Evolutionary conservation across 768 basidiomycete genomes (phyloP), one percentile per base, ranked within the genome.

Genomic region (Mrakia blollopis): DNA sequence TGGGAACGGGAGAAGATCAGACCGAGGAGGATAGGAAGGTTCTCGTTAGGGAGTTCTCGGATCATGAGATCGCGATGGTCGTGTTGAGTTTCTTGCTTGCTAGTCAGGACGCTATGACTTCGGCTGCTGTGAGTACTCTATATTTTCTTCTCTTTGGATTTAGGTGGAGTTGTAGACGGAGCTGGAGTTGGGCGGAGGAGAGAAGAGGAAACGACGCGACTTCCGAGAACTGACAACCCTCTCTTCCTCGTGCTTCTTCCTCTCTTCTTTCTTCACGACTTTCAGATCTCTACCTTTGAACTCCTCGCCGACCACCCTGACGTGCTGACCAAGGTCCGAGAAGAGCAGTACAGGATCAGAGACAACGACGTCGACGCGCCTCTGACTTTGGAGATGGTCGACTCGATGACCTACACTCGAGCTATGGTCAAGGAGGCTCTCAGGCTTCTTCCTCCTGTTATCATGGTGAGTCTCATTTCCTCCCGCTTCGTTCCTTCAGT

Each of bases 71-170:
- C 89, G 94, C 92, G 37, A 92, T 97, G 90, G 95, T 97, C 81
- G 85, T 99, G 54, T 90, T 99, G 82, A 94, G 92, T 18, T 98
- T 98, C 90, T 86, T 99, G 74, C 70, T 75, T 41, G 97, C 93
- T 2, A 91, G 90, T 35, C 93, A 97, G 86, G 97, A 99, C 83
- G 97, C 97, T 68, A 98, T 99, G 97, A 93, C 92, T 83, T 94
- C 92, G 77, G 95, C 94, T 70, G 86, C 97, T 81, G 68, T 70
- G 37, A 39, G 50, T 63, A 0, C 5, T 16, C 47, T 2, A 41
- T 6, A 11, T 41, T n/a, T n/a, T n/a, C n/a, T n/a, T n/a, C n/a
- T n/a, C n/a, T n/a, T n/a, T n/a, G n/a, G n/a, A n/a, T n/a, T n/a
- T n/a, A n/a, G n/a, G n/a, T n/a, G n/a, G n/a, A n/a, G n/a, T n/a